Base-by-base conservation (phyloP, 148 eudicot species). In the Agrostemma githago region DNA sequence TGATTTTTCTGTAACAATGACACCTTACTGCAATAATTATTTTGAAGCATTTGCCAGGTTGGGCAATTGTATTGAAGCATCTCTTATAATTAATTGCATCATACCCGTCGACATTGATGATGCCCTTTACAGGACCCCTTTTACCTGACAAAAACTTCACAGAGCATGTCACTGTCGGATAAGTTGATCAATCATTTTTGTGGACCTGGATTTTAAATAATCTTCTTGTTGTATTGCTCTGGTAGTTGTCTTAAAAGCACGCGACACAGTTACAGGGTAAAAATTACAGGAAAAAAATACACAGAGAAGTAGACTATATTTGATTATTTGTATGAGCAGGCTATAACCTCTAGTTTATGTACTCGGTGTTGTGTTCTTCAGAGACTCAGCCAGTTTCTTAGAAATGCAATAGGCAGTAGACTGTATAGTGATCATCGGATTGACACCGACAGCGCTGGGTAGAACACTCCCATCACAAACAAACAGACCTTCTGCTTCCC, bases 371-470 rank as follows among this genome's bases (percentile, higher is more conserved):
- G 76, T 74, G 20, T 79, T 80, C 70, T 81, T 81, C 76, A 86
- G 70, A 41, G 53, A 78, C 69, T 85, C 82, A 0, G 86, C 90
- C 56, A 92, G 82, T 71, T 72, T 84, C 63, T 85, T 83, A 40
- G 96, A 75, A 44, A 87, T 77, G 74, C 93, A 92, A 78, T 90
- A 92, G 20, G 93, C 91, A 69, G 89, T 89, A 4, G 98, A 79
- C 70, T 87, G 90, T 63, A 90, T 89, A 4, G 98, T 92, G 66
- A 92, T 86, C 97, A 92, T 92, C 10, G 97, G 97, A 82, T 92
- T 92, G 5, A 92, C 93, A 48, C 97, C 97, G 7, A 92, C 87
- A 40, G 97, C 90, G n/a, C 82, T 76, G 0, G 97, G 97, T 46
- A 90, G 67, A 57, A 87, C 88, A 79, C 97, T 92, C 6, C 83